These are phyloP conservation scores for Neonectria neomacrospora DNA, from an alignment of 2,329 filamentous ascomycete species.

Conservation along the genomic window DNA sequence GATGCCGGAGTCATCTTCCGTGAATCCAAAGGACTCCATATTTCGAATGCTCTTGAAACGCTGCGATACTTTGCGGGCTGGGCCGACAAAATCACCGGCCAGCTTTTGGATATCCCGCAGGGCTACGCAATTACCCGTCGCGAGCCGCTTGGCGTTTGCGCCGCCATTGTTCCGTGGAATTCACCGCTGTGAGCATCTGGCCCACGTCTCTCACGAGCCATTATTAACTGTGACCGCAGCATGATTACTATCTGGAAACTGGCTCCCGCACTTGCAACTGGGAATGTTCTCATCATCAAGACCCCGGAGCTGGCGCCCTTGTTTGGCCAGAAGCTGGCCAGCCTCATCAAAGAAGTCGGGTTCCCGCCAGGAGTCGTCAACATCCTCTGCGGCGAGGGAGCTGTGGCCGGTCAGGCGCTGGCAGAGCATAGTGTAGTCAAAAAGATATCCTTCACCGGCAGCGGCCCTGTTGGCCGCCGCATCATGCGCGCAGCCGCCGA, in stretches of 20 bases:
- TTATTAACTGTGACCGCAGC: neutral
- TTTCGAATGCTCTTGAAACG: conserved; percentile 32
- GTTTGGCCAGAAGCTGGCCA: conserved; percentile 69
- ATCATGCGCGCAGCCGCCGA: conserved; percentile 80
- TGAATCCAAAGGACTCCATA: conserved; percentile 27
- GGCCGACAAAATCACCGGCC: conserved; percentile 25
- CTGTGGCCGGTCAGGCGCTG: conserved; percentile 72
- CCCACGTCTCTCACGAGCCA: neutral
- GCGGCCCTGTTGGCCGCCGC: conserved; percentile 70
- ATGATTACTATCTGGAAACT: conserved; percentile 61
- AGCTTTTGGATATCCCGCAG: conserved; percentile 10
- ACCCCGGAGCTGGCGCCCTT: conserved; percentile 71
- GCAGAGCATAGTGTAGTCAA: conserved; percentile 72
- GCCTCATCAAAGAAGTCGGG: conserved; percentile 74
- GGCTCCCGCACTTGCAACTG: conserved; percentile 71
- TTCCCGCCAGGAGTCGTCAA: conserved; percentile 81
- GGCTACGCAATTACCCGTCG: conserved; percentile 47
- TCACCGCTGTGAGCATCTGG: conserved; percentile 62
- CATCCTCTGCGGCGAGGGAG: conserved; percentile 74
- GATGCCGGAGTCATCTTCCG: conserved; percentile 63
- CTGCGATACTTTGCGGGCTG: conserved; percentile 21
- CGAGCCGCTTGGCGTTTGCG: conserved; percentile 78
- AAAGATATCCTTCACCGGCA: conserved; percentile 81
- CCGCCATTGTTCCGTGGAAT: conserved; percentile 79
- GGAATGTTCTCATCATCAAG: conserved; percentile 71